Evolutionary conservation across 1,139 yeast genomes (phyloP).

Genomic region (Pneumocystis jirovecii): DNA sequence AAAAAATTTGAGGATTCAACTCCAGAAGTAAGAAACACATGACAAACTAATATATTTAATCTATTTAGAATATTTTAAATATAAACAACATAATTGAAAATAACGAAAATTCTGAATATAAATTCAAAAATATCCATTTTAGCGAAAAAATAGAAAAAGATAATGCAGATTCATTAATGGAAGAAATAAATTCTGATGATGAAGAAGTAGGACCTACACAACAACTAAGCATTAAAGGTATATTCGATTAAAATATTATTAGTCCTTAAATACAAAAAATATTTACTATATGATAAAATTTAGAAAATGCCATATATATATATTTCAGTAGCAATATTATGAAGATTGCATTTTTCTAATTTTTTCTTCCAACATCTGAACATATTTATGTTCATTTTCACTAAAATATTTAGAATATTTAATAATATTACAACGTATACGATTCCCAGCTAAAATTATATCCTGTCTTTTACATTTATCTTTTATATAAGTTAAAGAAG

Average conservation of each 20-base stretch:
- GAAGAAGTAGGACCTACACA: constrained; percentile 11
- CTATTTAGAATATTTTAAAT: background rate
- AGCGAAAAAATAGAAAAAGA: background rate
- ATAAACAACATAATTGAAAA: background rate
- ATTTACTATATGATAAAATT: background rate
- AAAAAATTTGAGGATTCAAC: background rate
- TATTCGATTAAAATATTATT: constrained; percentile 4
- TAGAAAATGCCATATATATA: background rate
- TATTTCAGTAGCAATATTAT: background rate
- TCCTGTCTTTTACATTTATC: background rate
- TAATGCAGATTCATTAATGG: background rate
- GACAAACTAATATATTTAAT: background rate
- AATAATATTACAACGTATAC: background rate
- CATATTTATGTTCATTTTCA: background rate
- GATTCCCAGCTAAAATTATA: background rate
- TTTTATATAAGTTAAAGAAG: background rate
- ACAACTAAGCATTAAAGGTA: constrained; percentile 5
- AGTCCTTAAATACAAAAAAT: background rate
- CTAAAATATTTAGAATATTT: background rate
- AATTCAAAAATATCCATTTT: background rate
- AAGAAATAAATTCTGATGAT: constrained; percentile 2
- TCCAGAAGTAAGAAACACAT: background rate
- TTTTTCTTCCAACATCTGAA: background rate
- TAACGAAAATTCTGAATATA: background rate
- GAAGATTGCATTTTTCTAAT: background rate